These are phyloP conservation scores for Mortierella claussenii DNA, from an alignment of 192 early-diverging fungal species.

Conservation along the genomic window DNA sequence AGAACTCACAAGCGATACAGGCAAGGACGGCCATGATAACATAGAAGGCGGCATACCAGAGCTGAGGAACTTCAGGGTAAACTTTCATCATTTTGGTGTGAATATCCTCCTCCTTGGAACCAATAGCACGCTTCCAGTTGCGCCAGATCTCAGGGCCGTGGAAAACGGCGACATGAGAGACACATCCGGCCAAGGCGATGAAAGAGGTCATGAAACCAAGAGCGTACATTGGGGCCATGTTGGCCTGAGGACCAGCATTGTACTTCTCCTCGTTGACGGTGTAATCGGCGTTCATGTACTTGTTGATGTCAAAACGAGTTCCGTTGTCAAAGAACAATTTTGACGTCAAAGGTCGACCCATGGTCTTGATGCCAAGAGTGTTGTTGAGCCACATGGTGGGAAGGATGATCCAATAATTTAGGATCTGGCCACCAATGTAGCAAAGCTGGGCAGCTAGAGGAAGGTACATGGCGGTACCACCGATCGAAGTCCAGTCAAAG, in stretches of 20 bases:
- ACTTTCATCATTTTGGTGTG: constrained; percentile 56
- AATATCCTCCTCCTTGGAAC: constrained; percentile 41
- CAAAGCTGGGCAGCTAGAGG: constrained; percentile 36
- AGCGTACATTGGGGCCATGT: constrained; percentile 61
- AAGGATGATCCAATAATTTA: constrained; percentile 78
- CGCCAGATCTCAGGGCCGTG: constrained; percentile 70
- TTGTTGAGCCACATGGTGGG: constrained; percentile 76
- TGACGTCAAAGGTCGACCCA: constrained; percentile 18
- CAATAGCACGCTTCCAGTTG: constrained; percentile 42
- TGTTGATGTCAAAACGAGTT: constrained; percentile 36
- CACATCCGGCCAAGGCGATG: constrained; percentile 61
- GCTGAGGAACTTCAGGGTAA: constrained; percentile 65
- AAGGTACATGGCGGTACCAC: constrained; percentile 22
- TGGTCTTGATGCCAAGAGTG: constrained; percentile 36
- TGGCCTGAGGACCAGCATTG: constrained; percentile 57
- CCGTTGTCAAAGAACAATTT: constrained; percentile 25
- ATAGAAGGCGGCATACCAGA: constrained; percentile 63
- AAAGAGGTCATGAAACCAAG: constrained; percentile 70
- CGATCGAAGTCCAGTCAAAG: constrained; percentile 71
- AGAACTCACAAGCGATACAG: constrained; percentile 47
- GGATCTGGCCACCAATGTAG: constrained; percentile 69
- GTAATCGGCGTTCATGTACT: constrained; percentile 66
- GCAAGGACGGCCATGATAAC: constrained; percentile 41
- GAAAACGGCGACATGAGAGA: constrained; percentile 69
- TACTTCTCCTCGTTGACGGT: constrained; percentile 63